phyloP scores from a whole-genome alignment of 345 rosid genomes.

The Rhizophora apiculata region DNA sequence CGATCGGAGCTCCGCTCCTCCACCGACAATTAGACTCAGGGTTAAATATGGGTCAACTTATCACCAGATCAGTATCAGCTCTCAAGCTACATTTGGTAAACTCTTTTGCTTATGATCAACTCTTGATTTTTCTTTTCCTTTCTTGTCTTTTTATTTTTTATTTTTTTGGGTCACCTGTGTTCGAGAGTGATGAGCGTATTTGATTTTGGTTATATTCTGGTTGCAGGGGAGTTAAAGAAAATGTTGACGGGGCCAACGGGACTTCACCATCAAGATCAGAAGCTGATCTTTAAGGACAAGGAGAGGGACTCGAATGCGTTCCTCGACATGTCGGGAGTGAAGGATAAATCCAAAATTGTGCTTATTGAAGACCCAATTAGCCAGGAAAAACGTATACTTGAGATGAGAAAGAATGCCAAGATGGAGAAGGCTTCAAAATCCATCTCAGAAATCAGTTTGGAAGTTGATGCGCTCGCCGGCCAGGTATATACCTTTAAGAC shows the following conservation, averaged over 20 bases:
- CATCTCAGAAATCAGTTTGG: conserved; percentile 82
- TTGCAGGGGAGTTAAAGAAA: conserved; percentile 93
- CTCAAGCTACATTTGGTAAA: conserved; percentile 91
- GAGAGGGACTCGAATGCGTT: conserved; percentile 92
- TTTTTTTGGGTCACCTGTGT: too few relatives aligned
- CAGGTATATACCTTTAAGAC: conserved; percentile 46
- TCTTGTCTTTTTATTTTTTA: too few relatives aligned
- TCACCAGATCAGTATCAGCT: conserved; percentile 72
- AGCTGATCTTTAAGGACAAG: conserved; percentile 80
- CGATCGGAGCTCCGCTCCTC: conserved; percentile 57
- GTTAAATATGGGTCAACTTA: conserved; percentile 83
- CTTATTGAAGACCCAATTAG: conserved; percentile 85
- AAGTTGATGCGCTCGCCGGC: conserved; percentile 83
- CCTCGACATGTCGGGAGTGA: conserved; percentile 83
- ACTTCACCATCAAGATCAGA: conserved; percentile 90
- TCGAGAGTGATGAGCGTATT: background rate
- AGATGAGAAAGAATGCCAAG: conserved; percentile 79
- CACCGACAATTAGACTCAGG: conserved; percentile 83
- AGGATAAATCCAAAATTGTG: conserved; percentile 87
- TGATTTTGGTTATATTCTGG: background rate
- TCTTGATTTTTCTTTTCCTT: background rate
- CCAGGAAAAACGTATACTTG: conserved; percentile 79
- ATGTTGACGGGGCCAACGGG: conserved; percentile 88
- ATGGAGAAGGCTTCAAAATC: conserved; percentile 88
- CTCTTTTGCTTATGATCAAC: background rate